phyloP scores from a whole-genome alignment of 2,329 filamentous ascomycete genomes.

The Trichoderma semiorbis region DNA sequence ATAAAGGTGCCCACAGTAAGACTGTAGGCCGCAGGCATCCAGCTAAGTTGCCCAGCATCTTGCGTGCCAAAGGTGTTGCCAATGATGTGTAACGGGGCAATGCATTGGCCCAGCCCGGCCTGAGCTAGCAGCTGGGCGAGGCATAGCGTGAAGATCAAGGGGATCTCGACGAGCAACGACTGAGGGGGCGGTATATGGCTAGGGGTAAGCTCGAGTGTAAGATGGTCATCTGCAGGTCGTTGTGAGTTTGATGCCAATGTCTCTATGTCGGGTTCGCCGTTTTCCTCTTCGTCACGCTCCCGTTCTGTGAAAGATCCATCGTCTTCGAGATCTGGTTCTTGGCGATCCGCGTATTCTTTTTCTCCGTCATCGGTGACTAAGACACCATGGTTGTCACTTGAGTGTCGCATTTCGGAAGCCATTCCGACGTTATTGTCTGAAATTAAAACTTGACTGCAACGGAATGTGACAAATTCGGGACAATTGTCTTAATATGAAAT shows the following conservation, averaged over 20 bases:
- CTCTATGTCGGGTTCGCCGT: background rate
- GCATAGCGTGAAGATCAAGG: conserved; percentile 21
- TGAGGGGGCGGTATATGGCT: conserved; percentile 4
- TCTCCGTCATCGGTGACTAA: background rate
- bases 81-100: conserved; percentile 39
- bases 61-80: conserved; percentile 38
- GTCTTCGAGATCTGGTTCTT: background rate
- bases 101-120: conserved; percentile 21
- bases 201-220: conserved; percentile 4
- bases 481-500: background rate
- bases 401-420: background rate
- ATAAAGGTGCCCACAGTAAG: conserved; percentile 52
- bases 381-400: background rate
- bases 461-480: background rate
- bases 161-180: background rate
- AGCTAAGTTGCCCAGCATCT: conserved; percentile 43
- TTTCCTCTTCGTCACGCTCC: background rate
- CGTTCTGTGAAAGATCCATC: background rate
- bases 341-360: background rate
- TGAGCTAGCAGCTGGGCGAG: conserved; percentile 25
- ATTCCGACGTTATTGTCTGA: background rate
- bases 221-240: background rate
- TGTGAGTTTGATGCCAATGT: background rate
- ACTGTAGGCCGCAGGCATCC: conserved; percentile 53
- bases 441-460: background rate